Evolutionary conservation across 495 filamentous ascomycete genomes (phyloP), one percentile per base, ranked within the genome.

Genomic region (Neurospora sp.): DNA sequence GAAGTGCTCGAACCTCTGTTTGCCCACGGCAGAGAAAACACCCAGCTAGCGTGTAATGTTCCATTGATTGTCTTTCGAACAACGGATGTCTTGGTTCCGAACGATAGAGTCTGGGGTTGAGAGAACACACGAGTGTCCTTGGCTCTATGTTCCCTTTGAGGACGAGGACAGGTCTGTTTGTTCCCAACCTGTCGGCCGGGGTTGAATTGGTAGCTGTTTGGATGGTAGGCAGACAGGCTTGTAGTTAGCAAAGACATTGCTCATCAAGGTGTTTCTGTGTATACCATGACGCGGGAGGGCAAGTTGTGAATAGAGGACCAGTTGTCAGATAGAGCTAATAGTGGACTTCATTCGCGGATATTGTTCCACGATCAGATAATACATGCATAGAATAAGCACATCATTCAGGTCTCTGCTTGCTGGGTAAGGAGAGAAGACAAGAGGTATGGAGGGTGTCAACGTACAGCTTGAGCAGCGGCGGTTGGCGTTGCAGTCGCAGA

Each of bases 401-500:
- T 97, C 92, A 89, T 85, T 59, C 78, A 80, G 75, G 78, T 73
- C 71, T 71, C 42, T 44, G 10, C 5, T 61, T 61, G 20, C 4
- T 61, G 22, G 22, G 44, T 48, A 27, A 27, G 22, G 22, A 44
- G 40, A n/a, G 7, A 44, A n/a, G 42, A 44, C 42, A 40, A 42
- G 22, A 59, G 48, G 22, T n/a, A 76, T 72, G 16, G 39, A 70
- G 37, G 41, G 39, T 27, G 10, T 61, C 14, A 20, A 93, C 96
- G 89, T 85, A 99, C 96, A 99, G 90, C 86, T 99, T 99, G 83
- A 98, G 82, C 73, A 99, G 84, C 20, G 96, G 79, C 97, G 83
- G 83, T 98, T 98, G 76, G 96, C 94, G 82, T 97, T 97, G 84
- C 90, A 93, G 85, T 99, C 96, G 82, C 94, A 94, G 71, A 92